phyloP scores from a whole-genome alignment of 768 basidiomycete species.

The Kwoniella sp. region DNA sequence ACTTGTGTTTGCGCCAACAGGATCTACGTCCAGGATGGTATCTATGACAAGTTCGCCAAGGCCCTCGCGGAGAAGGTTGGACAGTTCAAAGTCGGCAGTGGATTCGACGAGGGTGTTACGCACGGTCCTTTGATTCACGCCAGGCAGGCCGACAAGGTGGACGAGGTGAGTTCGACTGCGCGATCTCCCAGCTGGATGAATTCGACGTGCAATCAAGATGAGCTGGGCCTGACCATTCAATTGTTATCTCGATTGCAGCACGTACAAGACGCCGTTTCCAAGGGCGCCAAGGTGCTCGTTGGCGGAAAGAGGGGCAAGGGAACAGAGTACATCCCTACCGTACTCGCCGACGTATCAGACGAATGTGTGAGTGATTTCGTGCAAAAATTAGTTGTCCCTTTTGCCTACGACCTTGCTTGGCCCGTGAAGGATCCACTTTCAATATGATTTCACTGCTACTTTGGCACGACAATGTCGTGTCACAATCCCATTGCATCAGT shows the following conservation, averaged over 20 bases:
- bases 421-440: too few relatives aligned
- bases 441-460: too few relatives aligned
- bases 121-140: conserved; percentile 93
- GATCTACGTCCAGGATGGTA: conserved; percentile 84
- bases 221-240: too few relatives aligned
- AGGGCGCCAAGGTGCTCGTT: conserved; percentile 82
- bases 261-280: conserved; percentile 79
- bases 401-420: too few relatives aligned
- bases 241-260: conserved; percentile 59
- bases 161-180: conserved; percentile 52
- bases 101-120: conserved; percentile 75
- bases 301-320: conserved; percentile 74
- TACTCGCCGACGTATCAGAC: conserved; percentile 78
- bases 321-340: conserved; percentile 65
- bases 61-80: conserved; percentile 69
- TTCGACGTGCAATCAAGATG: too few relatives aligned
- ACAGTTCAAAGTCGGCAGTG: conserved; percentile 75
- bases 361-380: conserved; percentile 58
- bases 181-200: background rate
- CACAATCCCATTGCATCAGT: background rate
- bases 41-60: conserved; percentile 90
- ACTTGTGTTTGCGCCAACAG: conserved; percentile 65
- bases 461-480: too few relatives aligned
- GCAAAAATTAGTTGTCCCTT: too few relatives aligned
- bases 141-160: conserved; percentile 81